Evolutionary conservation across 2,329 filamentous ascomycete genomes (phyloP), one percentile per base, ranked within the genome.

Genomic region (Trichophyton mentagrophytes): DNA sequence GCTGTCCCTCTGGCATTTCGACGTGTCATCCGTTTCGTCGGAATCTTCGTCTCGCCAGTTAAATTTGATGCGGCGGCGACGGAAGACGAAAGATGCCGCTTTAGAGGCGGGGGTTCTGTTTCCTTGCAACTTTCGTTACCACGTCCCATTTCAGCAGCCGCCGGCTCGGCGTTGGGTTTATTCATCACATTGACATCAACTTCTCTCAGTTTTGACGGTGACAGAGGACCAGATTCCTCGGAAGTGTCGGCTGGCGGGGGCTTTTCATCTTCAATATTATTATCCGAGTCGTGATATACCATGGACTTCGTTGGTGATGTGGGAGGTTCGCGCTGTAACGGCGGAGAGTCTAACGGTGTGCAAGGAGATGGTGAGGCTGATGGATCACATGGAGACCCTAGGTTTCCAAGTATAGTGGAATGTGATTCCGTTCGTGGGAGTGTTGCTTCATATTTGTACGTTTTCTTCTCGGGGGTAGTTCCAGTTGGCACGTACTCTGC

Each of bases 401-500:
- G 67, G 56, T 76, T 74, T 20, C 81, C 78, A 11, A 85, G 74
- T 30, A 87, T 74, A 11, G 72, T 75, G 33, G 85, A 81, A 67
- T 85, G 83, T 0, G 75, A 68, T 67, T 84, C 82, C 0, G 93
- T 97, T 27, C 85, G 84, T 2, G 93, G 93, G 1, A 99, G 79
- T 1, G 81, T 78, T 1, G 82, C 87, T 0, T 90, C 88, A 69
- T 89, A 96, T n/a, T 83, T 79, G 73, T 97, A 99, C 59, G 84
- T 79, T 33, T 80, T 77, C 74, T 91, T 93, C 69, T 88, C 84
- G 0, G 93, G 93, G 0, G 93, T 97, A 55, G 87, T 80, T 58
- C 93, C 92, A 0, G 93, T 97, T 0, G 88, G 83, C 42, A 83
- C 78, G 72, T 97, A 97, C 70, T 96, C 90, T 59, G 85, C 80